These are phyloP conservation scores for Colletotrichum sp. DNA, from an alignment of 2,329 filamentous ascomycete genomes.

Conservation along the genomic window DNA sequence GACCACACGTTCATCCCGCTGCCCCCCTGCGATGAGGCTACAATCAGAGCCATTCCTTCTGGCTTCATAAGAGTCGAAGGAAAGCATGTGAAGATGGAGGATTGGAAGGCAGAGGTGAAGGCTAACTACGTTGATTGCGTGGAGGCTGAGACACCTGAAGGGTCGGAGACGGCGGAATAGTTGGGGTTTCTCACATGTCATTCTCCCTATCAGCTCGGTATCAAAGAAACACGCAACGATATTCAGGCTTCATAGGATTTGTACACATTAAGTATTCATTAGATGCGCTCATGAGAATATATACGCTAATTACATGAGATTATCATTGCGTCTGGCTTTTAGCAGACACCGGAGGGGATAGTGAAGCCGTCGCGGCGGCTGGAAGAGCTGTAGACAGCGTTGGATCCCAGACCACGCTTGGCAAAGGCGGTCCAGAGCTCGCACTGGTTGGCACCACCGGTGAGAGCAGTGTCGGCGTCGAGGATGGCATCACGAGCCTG, in stretches of 20 bases:
- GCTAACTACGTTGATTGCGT: not conserved
- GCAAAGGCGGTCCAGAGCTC: constrained; percentile 61
- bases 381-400: constrained; percentile 33
- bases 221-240: not conserved
- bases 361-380: constrained; percentile 36
- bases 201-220: not conserved
- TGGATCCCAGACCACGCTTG: constrained; percentile 57
- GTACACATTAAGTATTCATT: not conserved
- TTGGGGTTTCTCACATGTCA: not conserved
- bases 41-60: not conserved
- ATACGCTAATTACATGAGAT: not conserved
- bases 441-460: constrained; percentile 54
- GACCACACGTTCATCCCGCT: not conserved
- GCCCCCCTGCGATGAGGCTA: not conserved
- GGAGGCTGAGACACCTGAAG: not conserved
- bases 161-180: not conserved
- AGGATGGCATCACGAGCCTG: constrained; percentile 59
- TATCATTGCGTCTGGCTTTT: not conserved
- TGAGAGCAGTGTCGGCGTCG: constrained; percentile 58
- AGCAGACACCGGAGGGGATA: constrained; percentile 27
- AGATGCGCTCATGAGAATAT: not conserved
- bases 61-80: not conserved
- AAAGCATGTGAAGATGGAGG: not conserved
- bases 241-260: not conserved
- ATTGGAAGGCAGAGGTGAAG: not conserved